Percentiles rank a stretch among this genome's conserved stretches.
Conservation (phyloP, 495 filamentous ascomycete species). For the Hyaloscypha bicolor region DNA sequence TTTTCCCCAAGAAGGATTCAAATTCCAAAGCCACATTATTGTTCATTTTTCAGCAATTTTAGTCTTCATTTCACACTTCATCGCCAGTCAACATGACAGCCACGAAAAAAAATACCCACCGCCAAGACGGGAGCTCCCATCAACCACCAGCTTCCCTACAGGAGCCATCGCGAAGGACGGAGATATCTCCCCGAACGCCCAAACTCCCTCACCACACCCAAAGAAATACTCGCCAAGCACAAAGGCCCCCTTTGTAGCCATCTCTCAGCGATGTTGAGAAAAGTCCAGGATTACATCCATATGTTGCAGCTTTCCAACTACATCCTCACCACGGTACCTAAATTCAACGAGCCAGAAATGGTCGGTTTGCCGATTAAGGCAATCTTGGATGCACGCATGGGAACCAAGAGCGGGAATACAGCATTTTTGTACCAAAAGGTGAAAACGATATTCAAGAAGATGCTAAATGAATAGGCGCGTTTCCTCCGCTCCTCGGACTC, state of each 20-base stretch:
- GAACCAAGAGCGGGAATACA: conserved; percentile 57
- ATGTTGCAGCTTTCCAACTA: conserved; percentile 68
- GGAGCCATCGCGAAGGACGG: neutral
- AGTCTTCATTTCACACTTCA: neutral
- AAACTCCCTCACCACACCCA: conserved; percentile 57
- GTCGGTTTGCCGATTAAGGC: conserved; percentile 58
- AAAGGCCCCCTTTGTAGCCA: conserved; percentile 55
- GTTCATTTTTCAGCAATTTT: too few relatives aligned
- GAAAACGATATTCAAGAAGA: conserved; percentile 66
- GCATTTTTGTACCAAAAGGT: conserved; percentile 69
- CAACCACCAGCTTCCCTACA: neutral
- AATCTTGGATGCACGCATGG: conserved; percentile 59
- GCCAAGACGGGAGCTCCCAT: neutral
- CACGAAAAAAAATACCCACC: neutral
- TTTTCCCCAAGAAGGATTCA: too few relatives aligned
- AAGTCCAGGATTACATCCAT: conserved; percentile 65
- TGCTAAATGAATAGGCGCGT: conserved; percentile 68
- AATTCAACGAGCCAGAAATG: conserved; percentile 57
- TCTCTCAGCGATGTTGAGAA: conserved; percentile 36
- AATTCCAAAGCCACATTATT: too few relatives aligned
- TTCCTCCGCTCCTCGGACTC: conserved; percentile 61
- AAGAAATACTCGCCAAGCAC: conserved; percentile 66
- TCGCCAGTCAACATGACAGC: neutral
- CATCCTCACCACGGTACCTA: conserved; percentile 61
- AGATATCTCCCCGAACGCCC: conserved; percentile 1